Conservation (phyloP, 495 filamentous ascomycete species). For the Viridothelium virens region DNA sequence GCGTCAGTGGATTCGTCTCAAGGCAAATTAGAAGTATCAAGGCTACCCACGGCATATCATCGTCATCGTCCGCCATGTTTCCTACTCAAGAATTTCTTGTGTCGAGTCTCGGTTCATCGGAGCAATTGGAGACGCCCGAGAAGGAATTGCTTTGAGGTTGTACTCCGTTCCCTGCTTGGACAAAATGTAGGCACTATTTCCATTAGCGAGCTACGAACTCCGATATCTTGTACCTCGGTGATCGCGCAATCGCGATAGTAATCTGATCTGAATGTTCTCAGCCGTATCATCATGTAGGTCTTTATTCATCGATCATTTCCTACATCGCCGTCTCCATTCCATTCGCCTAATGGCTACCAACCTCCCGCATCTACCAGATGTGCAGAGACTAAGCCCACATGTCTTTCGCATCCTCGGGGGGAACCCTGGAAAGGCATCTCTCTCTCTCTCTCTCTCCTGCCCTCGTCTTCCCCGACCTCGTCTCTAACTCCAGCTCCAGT, state of each 20-base stretch:
- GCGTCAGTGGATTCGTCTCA: neutral
- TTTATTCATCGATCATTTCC: neutral
- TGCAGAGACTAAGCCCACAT: slow-evolving; percentile 32
- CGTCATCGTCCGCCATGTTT: neutral
- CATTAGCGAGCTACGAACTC: neutral
- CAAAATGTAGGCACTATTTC: neutral
- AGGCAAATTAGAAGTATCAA: neutral
- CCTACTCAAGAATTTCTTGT: neutral
- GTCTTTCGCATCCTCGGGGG: slow-evolving; percentile 37
- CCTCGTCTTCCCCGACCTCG: neutral
- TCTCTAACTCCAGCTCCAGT: slow-evolving; percentile 21
- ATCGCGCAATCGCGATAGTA: neutral
- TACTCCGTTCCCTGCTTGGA: too few species aligned
- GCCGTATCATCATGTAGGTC: neutral
- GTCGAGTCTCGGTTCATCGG: neutral
- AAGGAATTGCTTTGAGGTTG: too few species aligned
- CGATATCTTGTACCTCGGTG: neutral
- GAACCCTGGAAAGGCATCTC: slow-evolving; percentile 36
- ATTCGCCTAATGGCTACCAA: slow-evolving; percentile 24
- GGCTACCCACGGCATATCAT: slow-evolving; percentile 6
- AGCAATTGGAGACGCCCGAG: too few species aligned
- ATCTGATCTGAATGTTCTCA: neutral
- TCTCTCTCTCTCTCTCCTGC: neutral
- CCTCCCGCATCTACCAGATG: slow-evolving; percentile 28
- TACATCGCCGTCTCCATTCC: neutral